Conservation (phyloP, 2,329 filamentous ascomycete genomes). For the Cladosporium sp. region DNA sequence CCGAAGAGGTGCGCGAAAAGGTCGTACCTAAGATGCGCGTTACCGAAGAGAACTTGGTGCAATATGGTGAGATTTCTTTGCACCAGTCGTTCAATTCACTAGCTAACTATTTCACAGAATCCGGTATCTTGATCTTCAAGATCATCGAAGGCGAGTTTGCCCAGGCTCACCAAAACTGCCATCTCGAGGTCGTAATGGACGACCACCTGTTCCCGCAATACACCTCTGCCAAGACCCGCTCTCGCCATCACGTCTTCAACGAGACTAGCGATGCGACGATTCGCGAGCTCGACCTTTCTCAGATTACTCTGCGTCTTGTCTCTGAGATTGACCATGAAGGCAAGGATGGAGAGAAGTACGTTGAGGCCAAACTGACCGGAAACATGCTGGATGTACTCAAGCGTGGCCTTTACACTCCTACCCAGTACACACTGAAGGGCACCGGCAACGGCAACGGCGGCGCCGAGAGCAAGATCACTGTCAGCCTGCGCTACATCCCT, state of each 20-base stretch:
- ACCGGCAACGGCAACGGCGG: conserved; percentile 72
- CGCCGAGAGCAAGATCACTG: conserved; percentile 78
- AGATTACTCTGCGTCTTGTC: conserved; percentile 80
- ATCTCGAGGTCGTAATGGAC: conserved; percentile 87
- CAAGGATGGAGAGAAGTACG: conserved; percentile 65
- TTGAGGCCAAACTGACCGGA: conserved; percentile 77
- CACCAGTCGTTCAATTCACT: neutral
- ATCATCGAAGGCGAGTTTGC: conserved; percentile 80
- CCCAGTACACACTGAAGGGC: conserved; percentile 74
- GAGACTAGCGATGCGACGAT: conserved; percentile 95
- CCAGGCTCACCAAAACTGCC: conserved; percentile 63
- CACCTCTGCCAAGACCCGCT: conserved; percentile 69
- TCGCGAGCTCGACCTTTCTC: conserved; percentile 94
- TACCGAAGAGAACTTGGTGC: conserved; percentile 71
- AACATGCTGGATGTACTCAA: conserved; percentile 84
- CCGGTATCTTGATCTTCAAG: conserved; percentile 89
- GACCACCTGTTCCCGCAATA: conserved; percentile 93
- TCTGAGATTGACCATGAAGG: conserved; percentile 73
- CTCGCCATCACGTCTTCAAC: conserved; percentile 68
- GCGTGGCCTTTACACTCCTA: conserved; percentile 80
- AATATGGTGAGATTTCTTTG: conserved; percentile 56
- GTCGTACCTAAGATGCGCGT: conserved; percentile 72
- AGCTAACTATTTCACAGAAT: conserved; percentile 53
- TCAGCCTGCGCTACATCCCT: conserved; percentile 92
- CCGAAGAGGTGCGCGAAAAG: conserved; percentile 44